Conservation (phyloP, 2,329 filamentous ascomycete species). For the Aureobasidium leucospermi region DNA sequence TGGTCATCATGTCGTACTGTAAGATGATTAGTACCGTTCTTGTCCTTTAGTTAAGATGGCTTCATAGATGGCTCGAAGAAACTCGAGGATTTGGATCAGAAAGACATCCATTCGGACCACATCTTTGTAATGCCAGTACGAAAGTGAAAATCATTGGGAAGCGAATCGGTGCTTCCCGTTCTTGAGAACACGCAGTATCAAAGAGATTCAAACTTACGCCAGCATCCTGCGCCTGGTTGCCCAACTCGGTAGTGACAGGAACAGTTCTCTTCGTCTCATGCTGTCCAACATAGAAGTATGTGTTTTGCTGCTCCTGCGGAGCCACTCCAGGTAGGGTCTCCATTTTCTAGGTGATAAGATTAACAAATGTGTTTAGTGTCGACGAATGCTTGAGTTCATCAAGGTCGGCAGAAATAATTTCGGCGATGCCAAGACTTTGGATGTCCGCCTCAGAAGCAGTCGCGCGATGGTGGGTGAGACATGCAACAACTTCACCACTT, state of each 20-base stretch:
- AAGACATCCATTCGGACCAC: too few species aligned
- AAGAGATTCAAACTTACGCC: slow-evolving; percentile 54
- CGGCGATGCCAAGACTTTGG: not conserved
- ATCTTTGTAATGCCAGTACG: too few species aligned
- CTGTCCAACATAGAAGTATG: slow-evolving; percentile 63
- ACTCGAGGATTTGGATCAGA: too few species aligned
- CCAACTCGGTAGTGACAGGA: slow-evolving; percentile 56
- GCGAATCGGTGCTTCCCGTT: too few species aligned
- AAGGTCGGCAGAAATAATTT: slow-evolving; percentile 12
- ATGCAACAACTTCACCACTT: too few species aligned
- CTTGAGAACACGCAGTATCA: too few species aligned
- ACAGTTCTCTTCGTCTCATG: slow-evolving; percentile 59
- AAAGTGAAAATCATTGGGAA: too few species aligned
- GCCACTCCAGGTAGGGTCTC: slow-evolving; percentile 12
- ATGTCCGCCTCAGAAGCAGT: not conserved
- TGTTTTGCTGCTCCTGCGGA: slow-evolving; percentile 28
- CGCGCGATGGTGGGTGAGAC: too few species aligned
- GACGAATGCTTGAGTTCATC: not conserved
- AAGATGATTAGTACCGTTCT: not conserved
- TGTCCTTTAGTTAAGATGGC: too few species aligned
- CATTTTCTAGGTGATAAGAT: not conserved
- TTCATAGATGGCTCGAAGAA: too few species aligned
- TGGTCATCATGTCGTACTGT: slow-evolving; percentile 73
- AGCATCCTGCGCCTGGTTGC: slow-evolving; percentile 52
- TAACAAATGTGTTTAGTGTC: not conserved